Percentiles rank a stretch among this genome's conserved stretches.
Evolutionary conservation across 306 rosid species (phyloP).

Genomic region (Senna siamea): DNA sequence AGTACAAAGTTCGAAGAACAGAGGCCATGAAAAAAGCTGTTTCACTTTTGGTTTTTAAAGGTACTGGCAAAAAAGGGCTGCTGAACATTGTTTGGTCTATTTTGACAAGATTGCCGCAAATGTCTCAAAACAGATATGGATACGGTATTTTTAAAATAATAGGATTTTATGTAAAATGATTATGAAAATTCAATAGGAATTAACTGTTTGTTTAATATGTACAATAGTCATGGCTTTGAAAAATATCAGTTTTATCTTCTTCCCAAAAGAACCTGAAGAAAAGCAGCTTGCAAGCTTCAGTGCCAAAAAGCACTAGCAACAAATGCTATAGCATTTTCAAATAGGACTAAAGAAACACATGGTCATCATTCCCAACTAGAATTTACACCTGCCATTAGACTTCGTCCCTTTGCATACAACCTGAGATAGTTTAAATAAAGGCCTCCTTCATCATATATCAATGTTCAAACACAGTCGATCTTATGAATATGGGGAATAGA

Average conservation of each 20-base stretch:
- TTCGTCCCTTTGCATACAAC: neutral
- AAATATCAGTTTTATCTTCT: neutral
- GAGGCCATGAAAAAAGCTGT: neutral
- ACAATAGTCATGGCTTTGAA: neutral
- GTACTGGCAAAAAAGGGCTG: neutral
- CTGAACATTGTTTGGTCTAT: neutral
- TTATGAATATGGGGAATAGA: neutral
- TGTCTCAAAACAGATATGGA: neutral
- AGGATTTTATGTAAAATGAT: neutral
- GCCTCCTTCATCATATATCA: neutral
- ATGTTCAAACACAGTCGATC: slow-evolving; percentile 1
- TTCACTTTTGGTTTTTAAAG: neutral
- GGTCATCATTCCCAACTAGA: neutral
- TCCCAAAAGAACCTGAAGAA: neutral
- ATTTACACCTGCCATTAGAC: no score
- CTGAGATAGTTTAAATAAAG: neutral
- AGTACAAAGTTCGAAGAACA: neutral
- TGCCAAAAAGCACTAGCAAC: neutral
- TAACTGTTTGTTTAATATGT: no score
- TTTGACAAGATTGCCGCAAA: neutral
- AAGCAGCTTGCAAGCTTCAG: neutral
- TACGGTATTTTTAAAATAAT: neutral
- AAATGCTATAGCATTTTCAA: neutral
- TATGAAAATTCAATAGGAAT: neutral
- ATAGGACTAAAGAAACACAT: neutral